Conservation (phyloP, 2,329 filamentous ascomycete genomes). For the Xylaria sp. region DNA sequence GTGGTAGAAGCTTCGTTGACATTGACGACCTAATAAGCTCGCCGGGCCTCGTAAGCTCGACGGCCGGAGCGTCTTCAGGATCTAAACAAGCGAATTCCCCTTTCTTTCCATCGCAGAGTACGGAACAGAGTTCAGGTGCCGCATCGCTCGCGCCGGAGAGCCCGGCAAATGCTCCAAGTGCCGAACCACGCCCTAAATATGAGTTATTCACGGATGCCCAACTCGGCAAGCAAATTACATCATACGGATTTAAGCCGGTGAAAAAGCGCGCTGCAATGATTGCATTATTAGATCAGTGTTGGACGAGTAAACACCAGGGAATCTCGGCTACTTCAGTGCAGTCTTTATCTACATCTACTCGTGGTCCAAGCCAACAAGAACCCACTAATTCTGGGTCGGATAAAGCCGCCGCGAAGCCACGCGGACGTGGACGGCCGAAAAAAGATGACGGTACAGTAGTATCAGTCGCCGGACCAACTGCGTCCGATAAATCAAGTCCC, state of each 20-base stretch:
- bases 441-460: slow-evolving; percentile 17
- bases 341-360: slow-evolving; percentile 42
- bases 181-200: slow-evolving; percentile 64
- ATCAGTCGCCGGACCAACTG: background rate
- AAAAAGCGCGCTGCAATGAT: slow-evolving; percentile 77
- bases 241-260: slow-evolving; percentile 78
- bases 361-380: slow-evolving; percentile 30
- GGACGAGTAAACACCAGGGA: slow-evolving; percentile 66
- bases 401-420: slow-evolving; percentile 25
- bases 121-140: background rate
- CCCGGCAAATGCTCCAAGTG: background rate
- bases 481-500: slow-evolving; percentile 14
- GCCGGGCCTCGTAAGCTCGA: slow-evolving; percentile 32
- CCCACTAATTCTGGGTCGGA: slow-evolving; percentile 19
- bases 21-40: slow-evolving; percentile 47
- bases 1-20: slow-evolving; percentile 45
- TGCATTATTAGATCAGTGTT: slow-evolving; percentile 75
- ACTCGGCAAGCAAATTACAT: slow-evolving; percentile 69
- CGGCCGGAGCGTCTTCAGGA: slow-evolving; percentile 6
- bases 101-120: slow-evolving; percentile 37
- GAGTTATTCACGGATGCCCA: slow-evolving; percentile 70
- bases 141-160: background rate
- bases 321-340: slow-evolving; percentile 26
- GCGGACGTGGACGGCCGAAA: slow-evolving; percentile 34
- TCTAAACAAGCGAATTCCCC: slow-evolving; percentile 32